Evolutionary conservation across 805 yeast genomes (phyloP), one percentile per base, ranked within the genome.

Genomic region (Kazachstania viticola): DNA sequence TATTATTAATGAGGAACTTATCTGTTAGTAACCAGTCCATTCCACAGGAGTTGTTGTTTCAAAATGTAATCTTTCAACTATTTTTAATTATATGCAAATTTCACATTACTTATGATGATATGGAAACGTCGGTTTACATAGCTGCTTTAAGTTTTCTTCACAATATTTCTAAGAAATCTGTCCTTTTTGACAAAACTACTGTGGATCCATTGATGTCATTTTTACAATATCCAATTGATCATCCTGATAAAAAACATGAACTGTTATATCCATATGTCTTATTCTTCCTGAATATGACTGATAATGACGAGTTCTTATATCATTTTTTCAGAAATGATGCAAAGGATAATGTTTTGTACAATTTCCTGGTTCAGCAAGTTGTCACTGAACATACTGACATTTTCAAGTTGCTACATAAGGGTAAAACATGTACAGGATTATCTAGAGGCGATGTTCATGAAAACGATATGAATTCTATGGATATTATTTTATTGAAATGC

Each of bases 1-100:
- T 71, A 1, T 38, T 74, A n/a, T 34, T 73, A n/a, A 51, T 63
- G 18, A 51, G 79, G 37, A 73, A 71, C 41, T 39, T 70, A 16
- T 58, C 65, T 1, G 60, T 58, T 1, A 40, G 49, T 23, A 54
- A 56, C 24, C 51, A 56, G 19, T 44, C 36, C 4, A 32, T 48
- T 4, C 54, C 64, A 4, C 55, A 49, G 30, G 37, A 40, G 1
- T 21, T 50, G 12, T 32, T 34, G 21, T 21, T 49, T 3, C 51
- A 45, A 18, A 41, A 46, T 13, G 28, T 29, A 6, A 36, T 38
- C 12, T 25, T 45, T 9, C 28, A 26, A 14, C 14, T 40, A 8
- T 44, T 42, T 28, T 13, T 29, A 6, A 29, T 23, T 13, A 28
- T 45, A 3, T 26, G 28, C 3, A 21, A 14, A 2, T 22, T 25